Conservation (phyloP, 2,329 filamentous ascomycete genomes). For the Xylariaceae sp. region DNA sequence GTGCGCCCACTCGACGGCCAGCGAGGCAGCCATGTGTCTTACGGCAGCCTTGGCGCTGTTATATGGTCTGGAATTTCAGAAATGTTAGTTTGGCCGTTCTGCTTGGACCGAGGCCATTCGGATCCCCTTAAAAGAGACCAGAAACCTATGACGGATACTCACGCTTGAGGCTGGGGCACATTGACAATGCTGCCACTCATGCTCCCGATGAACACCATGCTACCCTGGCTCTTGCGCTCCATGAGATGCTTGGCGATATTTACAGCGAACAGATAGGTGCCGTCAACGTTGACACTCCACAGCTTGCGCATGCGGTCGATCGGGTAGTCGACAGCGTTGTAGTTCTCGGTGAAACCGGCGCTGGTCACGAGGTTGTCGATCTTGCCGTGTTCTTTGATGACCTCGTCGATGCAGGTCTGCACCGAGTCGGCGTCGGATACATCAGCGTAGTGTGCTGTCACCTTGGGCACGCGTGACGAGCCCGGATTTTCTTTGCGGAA, state of each 20-base stretch:
- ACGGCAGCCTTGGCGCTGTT: slow-evolving; percentile 94
- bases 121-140: not conserved
- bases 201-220: slow-evolving; percentile 93
- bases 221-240: slow-evolving; percentile 77
- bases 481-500: slow-evolving; percentile 83
- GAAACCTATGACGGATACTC: slow-evolving; percentile 41
- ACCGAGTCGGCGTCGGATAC: slow-evolving; percentile 83
- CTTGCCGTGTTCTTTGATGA: slow-evolving; percentile 74
- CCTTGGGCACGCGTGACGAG: slow-evolving; percentile 72
- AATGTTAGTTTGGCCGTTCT: slow-evolving; percentile 22
- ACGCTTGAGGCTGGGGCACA: slow-evolving; percentile 88
- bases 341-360: slow-evolving; percentile 97
- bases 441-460: slow-evolving; percentile 90
- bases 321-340: slow-evolving; percentile 88
- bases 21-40: slow-evolving; percentile 81
- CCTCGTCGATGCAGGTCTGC: slow-evolving; percentile 71
- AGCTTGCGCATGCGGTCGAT: slow-evolving; percentile 91
- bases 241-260: slow-evolving; percentile 88
- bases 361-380: slow-evolving; percentile 94
- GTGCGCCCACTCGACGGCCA: slow-evolving; percentile 93
- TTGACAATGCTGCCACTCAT: slow-evolving; percentile 96
- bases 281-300: slow-evolving; percentile 91
- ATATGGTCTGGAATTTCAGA: slow-evolving; percentile 65
- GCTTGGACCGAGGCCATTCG: not conserved
- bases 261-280: slow-evolving; percentile 87